phyloP scores from a whole-genome alignment of 2,329 filamentous ascomycete genomes.

The Keithomyces neogunnii region DNA sequence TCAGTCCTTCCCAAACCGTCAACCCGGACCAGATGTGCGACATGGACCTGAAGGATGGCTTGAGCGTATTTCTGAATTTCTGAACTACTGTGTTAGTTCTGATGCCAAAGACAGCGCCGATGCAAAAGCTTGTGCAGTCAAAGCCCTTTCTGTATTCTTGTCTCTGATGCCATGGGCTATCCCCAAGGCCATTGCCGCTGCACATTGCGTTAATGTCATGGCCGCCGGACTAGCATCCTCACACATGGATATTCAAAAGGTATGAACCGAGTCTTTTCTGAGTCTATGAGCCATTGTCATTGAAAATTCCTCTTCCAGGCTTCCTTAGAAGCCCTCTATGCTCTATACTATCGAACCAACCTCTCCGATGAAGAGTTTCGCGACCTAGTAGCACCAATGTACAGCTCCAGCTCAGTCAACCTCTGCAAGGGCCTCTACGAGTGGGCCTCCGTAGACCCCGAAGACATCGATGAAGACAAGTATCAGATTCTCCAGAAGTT shows the following conservation, averaged over 20 bases:
- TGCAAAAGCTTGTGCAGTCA: slow-evolving; percentile 62
- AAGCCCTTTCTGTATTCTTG: slow-evolving; percentile 67
- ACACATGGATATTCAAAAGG: slow-evolving; percentile 66
- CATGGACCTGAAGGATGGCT: slow-evolving; percentile 84
- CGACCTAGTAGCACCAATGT: slow-evolving; percentile 71
- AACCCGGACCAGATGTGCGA: slow-evolving; percentile 59
- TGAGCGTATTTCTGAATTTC: slow-evolving; percentile 62
- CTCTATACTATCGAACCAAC: slow-evolving; percentile 66
- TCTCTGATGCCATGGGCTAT: slow-evolving; percentile 83
- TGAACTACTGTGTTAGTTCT: slow-evolving; percentile 63
- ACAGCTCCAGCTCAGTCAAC: slow-evolving; percentile 59
- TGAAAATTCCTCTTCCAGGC: slow-evolving; percentile 39
- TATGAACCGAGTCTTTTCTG: slow-evolving; percentile 18
- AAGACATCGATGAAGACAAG: slow-evolving; percentile 82
- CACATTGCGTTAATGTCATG: slow-evolving; percentile 61
- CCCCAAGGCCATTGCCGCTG: slow-evolving; percentile 67
- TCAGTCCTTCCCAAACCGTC: slow-evolving; percentile 68
- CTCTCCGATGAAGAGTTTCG: slow-evolving; percentile 72
- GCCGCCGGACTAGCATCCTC: slow-evolving; percentile 62
- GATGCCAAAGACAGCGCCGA: slow-evolving; percentile 57
- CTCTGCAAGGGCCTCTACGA: slow-evolving; percentile 68
- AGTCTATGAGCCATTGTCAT: slow-evolving; percentile 3
- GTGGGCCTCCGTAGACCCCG: slow-evolving; percentile 70
- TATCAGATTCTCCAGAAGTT: slow-evolving; percentile 92
- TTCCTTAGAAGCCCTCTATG: slow-evolving; percentile 74